Percentiles rank a stretch among this genome's conserved stretches.
Conservation (phyloP, 2,329 filamentous ascomycete genomes). For the Lachnellula cervina region DNA sequence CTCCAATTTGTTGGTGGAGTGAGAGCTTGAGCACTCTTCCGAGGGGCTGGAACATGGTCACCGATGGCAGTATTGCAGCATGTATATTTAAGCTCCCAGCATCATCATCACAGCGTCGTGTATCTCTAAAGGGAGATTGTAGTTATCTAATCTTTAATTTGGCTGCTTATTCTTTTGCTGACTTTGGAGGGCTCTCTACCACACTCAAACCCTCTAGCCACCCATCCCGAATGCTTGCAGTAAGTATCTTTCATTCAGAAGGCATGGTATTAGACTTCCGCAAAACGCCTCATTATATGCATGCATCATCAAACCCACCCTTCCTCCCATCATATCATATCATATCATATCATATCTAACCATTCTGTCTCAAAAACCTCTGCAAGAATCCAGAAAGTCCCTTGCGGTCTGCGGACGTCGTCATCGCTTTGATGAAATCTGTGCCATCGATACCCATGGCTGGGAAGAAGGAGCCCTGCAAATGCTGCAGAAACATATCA, state of each 20-base stretch:
- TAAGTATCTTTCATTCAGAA: not conserved
- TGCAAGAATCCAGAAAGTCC: conserved; percentile 61
- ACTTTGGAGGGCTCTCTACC: not conserved
- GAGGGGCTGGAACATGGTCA: too few relatives aligned
- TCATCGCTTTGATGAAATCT: conserved; percentile 55
- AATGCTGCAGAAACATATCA: conserved; percentile 66
- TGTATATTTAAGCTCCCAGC: too few relatives aligned
- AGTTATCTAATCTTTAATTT: too few relatives aligned
- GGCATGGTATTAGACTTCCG: conserved; percentile 11
- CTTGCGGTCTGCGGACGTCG: conserved; percentile 55
- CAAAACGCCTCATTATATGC: conserved; percentile 20
- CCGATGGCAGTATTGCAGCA: too few relatives aligned
- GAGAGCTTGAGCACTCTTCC: too few relatives aligned
- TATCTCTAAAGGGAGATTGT: too few relatives aligned
- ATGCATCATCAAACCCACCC: not conserved
- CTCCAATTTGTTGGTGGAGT: too few relatives aligned
- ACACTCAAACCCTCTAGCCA: not conserved
- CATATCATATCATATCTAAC: conserved; percentile 6
- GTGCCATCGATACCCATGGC: conserved; percentile 58
- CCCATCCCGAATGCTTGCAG: not conserved
- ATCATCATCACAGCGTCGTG: too few relatives aligned
- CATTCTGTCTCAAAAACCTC: conserved; percentile 44
- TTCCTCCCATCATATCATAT: not conserved
- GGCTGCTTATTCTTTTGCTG: not conserved
- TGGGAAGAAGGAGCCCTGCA: conserved; percentile 60